Base-by-base conservation (phyloP, 345 rosid genomes). In the Cardamine occulta region DNA sequence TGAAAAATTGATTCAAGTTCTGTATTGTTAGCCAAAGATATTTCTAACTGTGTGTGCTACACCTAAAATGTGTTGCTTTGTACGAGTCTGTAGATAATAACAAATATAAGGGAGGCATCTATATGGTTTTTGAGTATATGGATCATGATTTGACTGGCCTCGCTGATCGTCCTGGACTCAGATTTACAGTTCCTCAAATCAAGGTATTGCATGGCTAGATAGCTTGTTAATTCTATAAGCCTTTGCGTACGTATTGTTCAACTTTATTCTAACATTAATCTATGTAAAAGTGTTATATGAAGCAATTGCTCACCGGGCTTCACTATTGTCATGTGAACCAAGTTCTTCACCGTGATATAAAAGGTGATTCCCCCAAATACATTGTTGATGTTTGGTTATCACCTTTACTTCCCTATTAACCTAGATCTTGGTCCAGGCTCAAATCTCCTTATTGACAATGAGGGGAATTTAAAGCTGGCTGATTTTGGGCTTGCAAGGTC, bases 51-150 rank as follows among this genome's bases (percentile, higher is more conserved):
- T 40, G 15, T 40, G 2, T 40, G 6, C 45, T 13, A 42, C 13
- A 42, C 45, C 8, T 76, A 8, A 40, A 40, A 31, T 26, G n/a
- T 31, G 42, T 21, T 24, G 2, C 53, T 44, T 57, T 69, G 29
- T 60, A 12, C 9, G 14, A 49, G 51, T 61, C 47, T 86, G 59
- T 82, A 91, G 97, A 88, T 85, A 92, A 89, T 47, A 88, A 90
- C 79, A 94, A 94, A 84, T 91, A 91, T 81, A 94, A 88, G 79
- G 93, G 98, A 63, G 96, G 98, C 26, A 91, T 90, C 62, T 94
- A 91, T 80, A 91, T 94, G 98, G 98, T 94, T 60, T 94, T 91
- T 74, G 98, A 91, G 64, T 94, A 91, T 81, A 91, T 94, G 98
- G 98, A 94, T 81, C 97, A 91, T 83, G 98, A 91, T 65, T 83